Conservation (phyloP, 2,329 filamentous ascomycete species). For the Ophidiomyces ophidiicola region DNA sequence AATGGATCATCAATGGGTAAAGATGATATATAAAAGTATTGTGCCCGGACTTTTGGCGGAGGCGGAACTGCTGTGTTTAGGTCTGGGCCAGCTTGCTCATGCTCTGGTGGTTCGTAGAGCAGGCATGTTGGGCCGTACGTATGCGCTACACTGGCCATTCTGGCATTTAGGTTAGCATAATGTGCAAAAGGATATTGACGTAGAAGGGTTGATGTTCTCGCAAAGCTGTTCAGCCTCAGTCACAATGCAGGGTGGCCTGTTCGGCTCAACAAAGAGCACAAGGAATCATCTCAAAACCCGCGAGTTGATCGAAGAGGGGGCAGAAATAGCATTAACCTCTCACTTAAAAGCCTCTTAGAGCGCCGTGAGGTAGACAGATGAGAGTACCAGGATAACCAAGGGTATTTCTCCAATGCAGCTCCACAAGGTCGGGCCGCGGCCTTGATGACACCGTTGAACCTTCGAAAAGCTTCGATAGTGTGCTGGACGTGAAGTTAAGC, state of each 20-base stretch:
- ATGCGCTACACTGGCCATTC: slow-evolving; percentile 39
- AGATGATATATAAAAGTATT: slow-evolving; percentile 76
- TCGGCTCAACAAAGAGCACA: slow-evolving; percentile 1
- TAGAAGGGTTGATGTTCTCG: no score
- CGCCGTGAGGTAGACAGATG: no score
- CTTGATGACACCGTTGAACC: background rate
- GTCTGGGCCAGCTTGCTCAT: slow-evolving; percentile 20
- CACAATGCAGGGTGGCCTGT: slow-evolving; percentile 1
- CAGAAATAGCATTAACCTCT: background rate
- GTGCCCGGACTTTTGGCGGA: slow-evolving; percentile 49
- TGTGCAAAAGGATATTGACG: no score
- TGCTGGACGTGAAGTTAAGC: slow-evolving; percentile 7
- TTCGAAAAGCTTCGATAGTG: background rate
- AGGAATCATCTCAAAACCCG: no score
- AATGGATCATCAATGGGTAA: slow-evolving; percentile 80
- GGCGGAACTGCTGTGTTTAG: slow-evolving; percentile 25
- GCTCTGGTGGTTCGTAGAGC: slow-evolving; percentile 27
- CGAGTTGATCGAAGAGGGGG: no score
- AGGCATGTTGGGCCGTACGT: slow-evolving; percentile 50
- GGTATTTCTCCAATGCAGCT: no score
- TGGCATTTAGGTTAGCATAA: background rate
- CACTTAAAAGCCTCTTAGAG: background rate
- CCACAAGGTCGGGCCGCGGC: no score
- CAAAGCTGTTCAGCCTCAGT: background rate
- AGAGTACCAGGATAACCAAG: no score